Percentiles rank a stretch among this genome's conserved stretches.
These are phyloP conservation scores for Paramecium pentaurelia DNA, from an alignment of 73 alveolate genomes.

Conservation along the genomic window DNA sequence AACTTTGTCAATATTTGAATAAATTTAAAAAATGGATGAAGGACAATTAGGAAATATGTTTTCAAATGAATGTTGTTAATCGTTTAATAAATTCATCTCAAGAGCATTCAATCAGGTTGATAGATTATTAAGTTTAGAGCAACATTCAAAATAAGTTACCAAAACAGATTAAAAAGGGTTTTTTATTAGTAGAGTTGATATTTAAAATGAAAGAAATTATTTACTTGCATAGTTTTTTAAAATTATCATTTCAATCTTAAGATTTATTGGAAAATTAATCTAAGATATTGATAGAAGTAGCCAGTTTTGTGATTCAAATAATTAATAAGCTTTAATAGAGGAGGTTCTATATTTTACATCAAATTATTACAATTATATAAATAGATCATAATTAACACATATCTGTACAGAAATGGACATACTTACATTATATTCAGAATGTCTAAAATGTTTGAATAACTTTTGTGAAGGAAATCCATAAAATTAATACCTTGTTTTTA, in stretches of 20 bases:
- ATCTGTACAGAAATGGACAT: background rate
- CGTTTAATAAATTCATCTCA: background rate
- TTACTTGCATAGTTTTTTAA: background rate
- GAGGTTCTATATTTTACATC: background rate
- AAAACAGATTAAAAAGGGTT: background rate
- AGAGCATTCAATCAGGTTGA: background rate
- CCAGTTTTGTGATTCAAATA: background rate
- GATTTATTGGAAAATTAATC: background rate
- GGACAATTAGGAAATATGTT: background rate
- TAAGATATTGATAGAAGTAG: background rate
- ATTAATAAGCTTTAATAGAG: background rate
- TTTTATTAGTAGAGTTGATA: background rate
- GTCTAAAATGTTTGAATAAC: background rate
- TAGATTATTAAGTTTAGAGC: background rate
- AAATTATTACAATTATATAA: background rate
- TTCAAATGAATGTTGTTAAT: background rate
- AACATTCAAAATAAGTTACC: background rate
- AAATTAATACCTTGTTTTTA: background rate
- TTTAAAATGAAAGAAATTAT: background rate
- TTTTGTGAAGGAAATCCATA: background rate
- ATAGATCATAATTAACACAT: background rate
- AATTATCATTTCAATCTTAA: background rate
- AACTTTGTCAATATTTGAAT: background rate
- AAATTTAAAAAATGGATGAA: background rate
- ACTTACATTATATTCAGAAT: background rate